Base-by-base conservation (phyloP, 2,329 filamentous ascomycete genomes). In the Fusarium kyushuense region DNA sequence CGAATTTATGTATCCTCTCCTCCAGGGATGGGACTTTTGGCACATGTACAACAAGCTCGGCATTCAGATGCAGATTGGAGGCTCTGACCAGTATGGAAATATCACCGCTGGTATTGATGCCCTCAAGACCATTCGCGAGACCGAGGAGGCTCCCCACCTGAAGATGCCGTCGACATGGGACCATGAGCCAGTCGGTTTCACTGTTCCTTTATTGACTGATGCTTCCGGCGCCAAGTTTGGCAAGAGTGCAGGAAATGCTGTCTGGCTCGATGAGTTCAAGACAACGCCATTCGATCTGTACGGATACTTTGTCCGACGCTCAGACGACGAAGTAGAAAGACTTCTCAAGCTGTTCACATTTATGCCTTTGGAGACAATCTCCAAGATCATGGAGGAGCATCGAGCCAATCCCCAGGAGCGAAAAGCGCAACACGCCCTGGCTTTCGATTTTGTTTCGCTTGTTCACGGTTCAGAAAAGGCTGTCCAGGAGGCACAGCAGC, bases 11-110 rank as follows among this genome's bases (percentile, higher is more conserved):
- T 99, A 99, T 75, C 96, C 96, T 2, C 81, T 99, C 17, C 88
- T 98, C 73, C 96, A 99, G 77, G 94, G 91, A 23, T 98, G 94
- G 91, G 96, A 99, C 78, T 99, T 94, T 88, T 98, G 93, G 92
- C 86, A 92, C 71, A 86, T 98, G 81, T 96, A 92, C 79, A 78
- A 73, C 64, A 85, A 87, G 46, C 84, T 85, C 25, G 86, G 86
- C 47, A 84, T 94, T 12, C 90, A 94, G 75, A 87, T 98, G 76
- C 94, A 99, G 80, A 92, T 99, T 53, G 96, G 96, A 59, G 96
- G 96, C 38, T 94, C 94, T 9, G 96, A 99, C 76, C 96, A 99
- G 80, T 98, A 91, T 76, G 96, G 96, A 66, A 99, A 99, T 79
- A 98, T 99, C 69, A 87, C 96, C 29, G 90, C 94, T 14, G 96